These are phyloP conservation scores for Colletotrichum cordylinicola DNA, from an alignment of 2,329 filamentous ascomycete genomes.

Conservation along the genomic window DNA sequence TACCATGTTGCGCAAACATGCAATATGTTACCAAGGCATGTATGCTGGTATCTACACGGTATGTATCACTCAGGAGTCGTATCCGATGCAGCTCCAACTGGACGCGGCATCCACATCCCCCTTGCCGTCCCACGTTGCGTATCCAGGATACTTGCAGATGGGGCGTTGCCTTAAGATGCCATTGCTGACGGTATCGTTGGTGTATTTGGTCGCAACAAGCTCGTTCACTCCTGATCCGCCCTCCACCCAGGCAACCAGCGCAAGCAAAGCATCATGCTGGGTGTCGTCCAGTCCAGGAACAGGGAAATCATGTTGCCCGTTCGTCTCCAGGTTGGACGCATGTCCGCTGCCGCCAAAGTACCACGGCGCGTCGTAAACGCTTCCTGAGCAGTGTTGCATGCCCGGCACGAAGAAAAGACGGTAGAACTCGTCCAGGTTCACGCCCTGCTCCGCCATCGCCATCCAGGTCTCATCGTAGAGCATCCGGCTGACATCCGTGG, in stretches of 20 bases:
- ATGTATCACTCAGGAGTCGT: background rate
- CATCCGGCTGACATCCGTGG: slow-evolving; percentile 48
- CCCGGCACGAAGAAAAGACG: slow-evolving; percentile 56
- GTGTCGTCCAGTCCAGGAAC: slow-evolving; percentile 40
- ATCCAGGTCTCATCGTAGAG: slow-evolving; percentile 53
- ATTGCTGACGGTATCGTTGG: background rate
- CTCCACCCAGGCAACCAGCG: slow-evolving; percentile 44
- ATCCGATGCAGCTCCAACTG: background rate
- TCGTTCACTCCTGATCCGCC: slow-evolving; percentile 31
- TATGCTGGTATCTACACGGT: background rate
- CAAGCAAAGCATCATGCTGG: slow-evolving; percentile 39
- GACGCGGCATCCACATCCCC: background rate
- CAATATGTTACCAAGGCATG: background rate
- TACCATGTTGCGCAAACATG: background rate
- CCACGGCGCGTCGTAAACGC: slow-evolving; percentile 38
- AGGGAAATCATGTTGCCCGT: slow-evolving; percentile 31
- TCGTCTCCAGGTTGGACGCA: slow-evolving; percentile 30
- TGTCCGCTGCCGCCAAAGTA: slow-evolving; percentile 30
- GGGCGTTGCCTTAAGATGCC: background rate
- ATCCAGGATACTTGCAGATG: background rate
- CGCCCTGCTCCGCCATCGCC: slow-evolving; percentile 40
- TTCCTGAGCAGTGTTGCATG: slow-evolving; percentile 51
- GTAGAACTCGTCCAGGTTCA: slow-evolving; percentile 47
- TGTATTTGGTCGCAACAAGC: slow-evolving; percentile 35
- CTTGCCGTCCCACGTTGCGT: background rate